Percentiles rank a stretch among this genome's conserved stretches.
phyloP scores from a whole-genome alignment of 257 asterid genomes.

The Solanum acaule region DNA sequence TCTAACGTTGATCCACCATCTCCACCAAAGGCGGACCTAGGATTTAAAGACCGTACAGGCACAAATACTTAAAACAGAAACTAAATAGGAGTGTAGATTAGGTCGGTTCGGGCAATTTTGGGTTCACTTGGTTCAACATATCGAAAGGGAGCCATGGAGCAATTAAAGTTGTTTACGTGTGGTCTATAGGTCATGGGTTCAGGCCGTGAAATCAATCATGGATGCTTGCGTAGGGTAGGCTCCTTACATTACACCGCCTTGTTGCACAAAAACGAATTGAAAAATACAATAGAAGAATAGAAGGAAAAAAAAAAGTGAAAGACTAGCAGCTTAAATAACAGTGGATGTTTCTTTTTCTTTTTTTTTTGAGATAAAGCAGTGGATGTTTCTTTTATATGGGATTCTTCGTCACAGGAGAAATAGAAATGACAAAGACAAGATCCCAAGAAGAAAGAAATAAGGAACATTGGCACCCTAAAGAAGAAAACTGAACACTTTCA shows the following conservation, averaged over 20 bases:
- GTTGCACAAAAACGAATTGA: not conserved
- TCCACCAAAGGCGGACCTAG: not conserved
- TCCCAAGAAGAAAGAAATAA: not conserved
- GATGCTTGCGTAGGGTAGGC: not conserved
- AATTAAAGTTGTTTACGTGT: not conserved
- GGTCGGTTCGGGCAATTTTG: not conserved
- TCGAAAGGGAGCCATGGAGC: not conserved
- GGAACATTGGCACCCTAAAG: not conserved
- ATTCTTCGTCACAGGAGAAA: not conserved
- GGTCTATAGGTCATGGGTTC: not conserved
- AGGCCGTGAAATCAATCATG: not conserved
- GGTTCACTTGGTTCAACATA: not conserved
- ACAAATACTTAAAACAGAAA: not conserved
- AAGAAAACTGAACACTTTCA: not conserved
- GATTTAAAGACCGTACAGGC: not conserved
- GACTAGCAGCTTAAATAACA: not conserved
- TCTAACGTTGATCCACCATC: not conserved
- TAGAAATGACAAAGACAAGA: not conserved
- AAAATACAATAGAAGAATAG: not conserved
- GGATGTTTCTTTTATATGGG: not conserved
- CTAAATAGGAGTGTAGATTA: not conserved
- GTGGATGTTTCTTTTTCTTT: not conserved
- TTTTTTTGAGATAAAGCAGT: not conserved
- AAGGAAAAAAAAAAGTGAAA: not conserved
- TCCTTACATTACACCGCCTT: not conserved